phyloP scores from a whole-genome alignment of 306 rosid genomes.

The Fagus crenata region DNA sequence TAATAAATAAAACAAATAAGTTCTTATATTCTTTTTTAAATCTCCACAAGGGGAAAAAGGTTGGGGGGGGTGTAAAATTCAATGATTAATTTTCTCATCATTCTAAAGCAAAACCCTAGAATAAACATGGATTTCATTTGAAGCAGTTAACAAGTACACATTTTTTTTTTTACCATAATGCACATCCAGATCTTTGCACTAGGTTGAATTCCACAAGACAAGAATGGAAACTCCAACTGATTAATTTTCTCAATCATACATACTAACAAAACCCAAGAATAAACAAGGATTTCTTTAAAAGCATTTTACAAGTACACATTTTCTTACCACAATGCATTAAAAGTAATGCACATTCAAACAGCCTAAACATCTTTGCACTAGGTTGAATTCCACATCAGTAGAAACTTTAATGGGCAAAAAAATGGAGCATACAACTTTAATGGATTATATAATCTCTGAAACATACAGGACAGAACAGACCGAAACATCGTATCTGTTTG shows the following conservation, averaged over 20 bases:
- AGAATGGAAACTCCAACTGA: background rate
- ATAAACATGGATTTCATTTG: no score
- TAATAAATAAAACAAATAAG: no score
- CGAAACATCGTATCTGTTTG: conserved; percentile 39
- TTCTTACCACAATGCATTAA: conserved; percentile 31
- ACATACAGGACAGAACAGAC: conserved; percentile 22
- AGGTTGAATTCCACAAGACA: no score
- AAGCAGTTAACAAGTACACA: no score
- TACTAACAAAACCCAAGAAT: conserved; percentile 15
- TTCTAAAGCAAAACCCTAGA: no score
- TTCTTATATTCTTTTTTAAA: no score
- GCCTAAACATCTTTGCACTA: conserved; percentile 37
- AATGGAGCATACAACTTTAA: conserved; percentile 35
- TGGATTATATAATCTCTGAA: conserved; percentile 24
- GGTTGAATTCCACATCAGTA: conserved; percentile 5
- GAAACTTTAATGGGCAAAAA: conserved; percentile 16
- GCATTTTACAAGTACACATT: conserved; percentile 31
- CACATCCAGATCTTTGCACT: no score
- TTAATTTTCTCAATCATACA: background rate
- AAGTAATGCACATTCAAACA: conserved; percentile 34
- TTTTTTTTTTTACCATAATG: no score
- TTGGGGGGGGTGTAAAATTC: no score
- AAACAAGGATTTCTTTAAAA: conserved; percentile 32
- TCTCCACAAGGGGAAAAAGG: no score
- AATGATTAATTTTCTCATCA: no score